Base-by-base conservation (phyloP, 805 yeast species). In the Spencermartinsiella europaea region DNA sequence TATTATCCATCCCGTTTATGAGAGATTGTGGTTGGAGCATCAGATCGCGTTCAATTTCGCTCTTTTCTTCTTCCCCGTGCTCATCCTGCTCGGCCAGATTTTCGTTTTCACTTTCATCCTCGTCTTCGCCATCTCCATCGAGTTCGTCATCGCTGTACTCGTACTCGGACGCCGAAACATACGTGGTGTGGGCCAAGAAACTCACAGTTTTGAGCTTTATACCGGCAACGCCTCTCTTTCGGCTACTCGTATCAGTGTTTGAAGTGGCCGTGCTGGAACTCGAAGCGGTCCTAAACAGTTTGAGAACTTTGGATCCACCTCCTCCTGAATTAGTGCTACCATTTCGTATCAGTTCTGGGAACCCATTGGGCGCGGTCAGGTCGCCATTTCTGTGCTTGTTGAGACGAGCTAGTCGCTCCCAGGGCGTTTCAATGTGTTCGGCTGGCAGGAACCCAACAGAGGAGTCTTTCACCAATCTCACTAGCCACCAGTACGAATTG, bases 401-500 rank as follows among this genome's bases (percentile, higher is more conserved):
- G 35, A 90, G 71, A 46, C 98, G 73, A 0, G 99, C 99, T 45
- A 93, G 67, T 48, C 98, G 72, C 66, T 93, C 99, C 40, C 81
- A 84, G 51, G 86, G 89, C 0, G 96, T 87, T 65, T 93, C 99
- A 33, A 93, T 69, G 48, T 93, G 80, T 63, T 93, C 99, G 1
- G 97, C 98, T 1, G 99, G 99, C 1, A 95, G 95, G 70, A 90
- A 93, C 1, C 99, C 99, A 44, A 91, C 80, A 54, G 80, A 75
- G 2, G 81, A 81, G 61, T 81, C 85, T 38, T 62, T 65, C 36
- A 71, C 70, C 50, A 73, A 62, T 57, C 76, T 64, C 55, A 93
- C 91, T 8, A 91, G 71, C 98, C 99, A 93, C 99, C 99, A 93
- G 67, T 93, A 93, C 50, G 86, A 77, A 66, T 93, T 96, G 41